Evolutionary conservation across 805 yeast species (phyloP).

Genomic region (Cyberlindnera samutprakarnensis): DNA sequence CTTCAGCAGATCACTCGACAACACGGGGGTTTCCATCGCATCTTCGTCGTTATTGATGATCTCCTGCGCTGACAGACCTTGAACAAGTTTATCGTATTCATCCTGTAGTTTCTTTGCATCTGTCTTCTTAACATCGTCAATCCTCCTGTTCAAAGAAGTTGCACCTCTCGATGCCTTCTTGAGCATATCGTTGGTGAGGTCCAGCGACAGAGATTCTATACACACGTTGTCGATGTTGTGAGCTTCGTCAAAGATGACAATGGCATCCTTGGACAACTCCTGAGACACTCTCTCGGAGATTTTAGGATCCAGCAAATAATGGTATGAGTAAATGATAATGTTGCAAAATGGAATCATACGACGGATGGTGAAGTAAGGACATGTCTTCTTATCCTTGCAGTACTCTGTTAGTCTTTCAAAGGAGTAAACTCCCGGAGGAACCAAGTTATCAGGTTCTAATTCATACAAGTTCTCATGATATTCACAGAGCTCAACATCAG

Average conservation of each 20-base stretch:
- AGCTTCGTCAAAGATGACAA: constrained; percentile 96
- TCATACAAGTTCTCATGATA: constrained; percentile 88
- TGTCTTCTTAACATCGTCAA: constrained; percentile 74
- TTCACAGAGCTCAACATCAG: constrained; percentile 61
- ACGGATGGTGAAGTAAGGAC: constrained; percentile 97
- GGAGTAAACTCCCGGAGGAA: constrained; percentile 92
- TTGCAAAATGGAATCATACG: constrained; percentile 96
- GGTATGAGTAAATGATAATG: constrained; percentile 92
- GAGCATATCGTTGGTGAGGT: constrained; percentile 83
- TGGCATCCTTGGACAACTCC: constrained; percentile 87
- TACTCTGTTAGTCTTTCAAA: constrained; percentile 76
- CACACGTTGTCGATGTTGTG: constrained; percentile 98
- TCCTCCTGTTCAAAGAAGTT: constrained; percentile 62
- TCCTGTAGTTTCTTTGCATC: constrained; percentile 81
- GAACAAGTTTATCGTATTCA: constrained; percentile 87
- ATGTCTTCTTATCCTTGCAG: constrained; percentile 72
- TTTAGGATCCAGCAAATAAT: constrained; percentile 92
- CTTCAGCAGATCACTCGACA: constrained; percentile 75
- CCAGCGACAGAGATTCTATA: constrained; percentile 88
- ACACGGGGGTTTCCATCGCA: constrained; percentile 80
- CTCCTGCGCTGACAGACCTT: constrained; percentile 81
- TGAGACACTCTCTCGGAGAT: constrained; percentile 92
- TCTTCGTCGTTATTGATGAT: constrained; percentile 53
- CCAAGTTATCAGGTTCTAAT: constrained; percentile 77
- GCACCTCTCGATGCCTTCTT: constrained; percentile 88